Conservation (phyloP, 139 green algal species). For the Pseudopediastrum boryanum region DNA sequence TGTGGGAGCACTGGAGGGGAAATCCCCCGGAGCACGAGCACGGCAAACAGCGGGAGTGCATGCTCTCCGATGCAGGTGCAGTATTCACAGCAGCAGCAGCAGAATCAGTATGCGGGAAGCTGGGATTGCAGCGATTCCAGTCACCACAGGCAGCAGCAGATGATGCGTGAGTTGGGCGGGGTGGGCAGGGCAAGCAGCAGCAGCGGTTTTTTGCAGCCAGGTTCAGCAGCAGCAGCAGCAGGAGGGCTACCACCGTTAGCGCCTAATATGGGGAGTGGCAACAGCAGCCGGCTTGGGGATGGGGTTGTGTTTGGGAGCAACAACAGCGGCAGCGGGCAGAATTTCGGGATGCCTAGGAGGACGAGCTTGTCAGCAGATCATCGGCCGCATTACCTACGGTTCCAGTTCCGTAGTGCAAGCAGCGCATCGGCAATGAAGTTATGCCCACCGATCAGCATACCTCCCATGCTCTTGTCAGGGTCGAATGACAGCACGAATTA, state of each 20-base stretch:
- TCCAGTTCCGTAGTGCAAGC: conserved; percentile 21
- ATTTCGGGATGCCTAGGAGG: conserved; percentile 16
- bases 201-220: background rate
- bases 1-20: background rate
- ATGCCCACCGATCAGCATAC: conserved; percentile 5
- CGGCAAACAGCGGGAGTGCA: too few relatives aligned
- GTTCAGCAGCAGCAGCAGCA: background rate
- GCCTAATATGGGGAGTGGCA: background rate
- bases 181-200: background rate
- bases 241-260: background rate
- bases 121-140: too few relatives aligned
- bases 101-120: too few relatives aligned
- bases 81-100: too few relatives aligned
- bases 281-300: background rate
- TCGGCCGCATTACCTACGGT: conserved; percentile 10
- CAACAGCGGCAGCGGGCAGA: background rate
- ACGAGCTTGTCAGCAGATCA: too few relatives aligned
- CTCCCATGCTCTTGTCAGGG: conserved; percentile 8
- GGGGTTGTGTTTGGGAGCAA: background rate
- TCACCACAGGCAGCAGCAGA: too few relatives aligned
- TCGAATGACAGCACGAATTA: conserved; percentile 1
- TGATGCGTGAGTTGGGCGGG: too few relatives aligned
- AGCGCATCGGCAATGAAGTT: conserved; percentile 15
- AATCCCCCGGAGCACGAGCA: too few relatives aligned
- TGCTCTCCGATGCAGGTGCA: too few relatives aligned